Evolutionary conservation across 768 basidiomycete genomes (phyloP).

Genomic region (Terana coerulea): DNA sequence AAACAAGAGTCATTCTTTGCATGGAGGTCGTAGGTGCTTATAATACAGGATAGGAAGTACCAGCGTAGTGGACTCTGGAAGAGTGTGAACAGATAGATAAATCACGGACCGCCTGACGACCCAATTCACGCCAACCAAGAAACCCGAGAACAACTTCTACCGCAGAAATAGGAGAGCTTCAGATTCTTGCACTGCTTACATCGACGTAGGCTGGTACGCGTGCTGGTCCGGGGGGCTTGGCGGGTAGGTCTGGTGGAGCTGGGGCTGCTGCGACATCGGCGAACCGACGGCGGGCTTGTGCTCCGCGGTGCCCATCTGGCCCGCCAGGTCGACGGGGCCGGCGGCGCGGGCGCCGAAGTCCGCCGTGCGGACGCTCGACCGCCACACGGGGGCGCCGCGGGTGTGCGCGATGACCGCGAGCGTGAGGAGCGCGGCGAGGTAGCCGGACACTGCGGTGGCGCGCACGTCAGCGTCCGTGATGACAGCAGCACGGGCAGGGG

Average conservation of each 20-base stretch:
- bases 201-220: neutral
- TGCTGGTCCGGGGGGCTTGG: neutral
- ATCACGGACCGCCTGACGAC: too few relatives aligned
- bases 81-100: too few relatives aligned
- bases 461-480: too few relatives aligned
- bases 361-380: conserved; percentile 28
- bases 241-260: conserved; percentile 2
- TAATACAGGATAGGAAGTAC: too few relatives aligned
- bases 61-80: too few relatives aligned
- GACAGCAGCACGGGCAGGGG: neutral
- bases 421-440: conserved; percentile 23
- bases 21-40: too few relatives aligned
- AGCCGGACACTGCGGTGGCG: conserved; percentile 28
- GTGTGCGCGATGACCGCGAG: conserved; percentile 24
- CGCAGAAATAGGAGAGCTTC: neutral
- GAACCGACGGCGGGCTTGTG: neutral
- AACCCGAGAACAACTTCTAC: too few relatives aligned
- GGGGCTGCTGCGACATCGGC: neutral
- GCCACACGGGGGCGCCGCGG: conserved; percentile 31
- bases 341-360: conserved; percentile 11
- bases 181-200: neutral
- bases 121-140: too few relatives aligned
- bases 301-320: conserved; percentile 10
- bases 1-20: too few relatives aligned
- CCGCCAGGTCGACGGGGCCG: conserved; percentile 1